Base-by-base conservation (phyloP, 306 rosid genomes). In the Styphnolobium japonicum region DNA sequence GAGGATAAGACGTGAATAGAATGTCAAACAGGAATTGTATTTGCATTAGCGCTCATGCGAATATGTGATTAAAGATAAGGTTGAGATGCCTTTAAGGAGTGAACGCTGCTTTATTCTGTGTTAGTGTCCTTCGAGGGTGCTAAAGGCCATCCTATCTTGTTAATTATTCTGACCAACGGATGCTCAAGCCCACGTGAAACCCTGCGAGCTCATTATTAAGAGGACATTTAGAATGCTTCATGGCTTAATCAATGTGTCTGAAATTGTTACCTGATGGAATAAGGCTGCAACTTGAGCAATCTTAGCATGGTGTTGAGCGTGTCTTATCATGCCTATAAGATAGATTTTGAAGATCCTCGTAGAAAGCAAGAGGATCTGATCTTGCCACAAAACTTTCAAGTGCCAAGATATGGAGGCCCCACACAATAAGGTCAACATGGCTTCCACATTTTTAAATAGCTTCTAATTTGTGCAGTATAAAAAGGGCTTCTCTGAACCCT, bases 341-440 rank as follows among this genome's bases (percentile, higher is more conserved):
- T 23, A 25, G 75, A 9, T 34, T 23, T 39, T 39, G 29, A 7
- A 48, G 63, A 45, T 18, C 4, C 34, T 21, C 6, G 0, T 3
- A 31, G 25, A 11, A 18, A 69, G 15, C 3, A 31, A 57, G 22
- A 19, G 55, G 74, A 77, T 65, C 14, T 15, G 23, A 67, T 39
- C 71, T 67, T 67, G 65, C 40, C 56, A 66, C 66, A 39, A 25
- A 39, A n/a, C n/a, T 60, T 60, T 74, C 45, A 73, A 58, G 43
- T 51, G 84, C 36, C 48, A 71, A 72, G 75, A 55, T 66, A 65
- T 65, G 85, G 79, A 74, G 76, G 21, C 25, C 76, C 85, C 80
- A 74, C 85, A n/a, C 3, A 56, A 12, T 1, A 56, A 33, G 39
- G 76, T 74, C 62, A 81, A 76, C n/a, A n/a, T 9, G 16, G 14